Conservation (phyloP, 2,329 filamentous ascomycete species). For the Arthrinium phaeospermum region DNA sequence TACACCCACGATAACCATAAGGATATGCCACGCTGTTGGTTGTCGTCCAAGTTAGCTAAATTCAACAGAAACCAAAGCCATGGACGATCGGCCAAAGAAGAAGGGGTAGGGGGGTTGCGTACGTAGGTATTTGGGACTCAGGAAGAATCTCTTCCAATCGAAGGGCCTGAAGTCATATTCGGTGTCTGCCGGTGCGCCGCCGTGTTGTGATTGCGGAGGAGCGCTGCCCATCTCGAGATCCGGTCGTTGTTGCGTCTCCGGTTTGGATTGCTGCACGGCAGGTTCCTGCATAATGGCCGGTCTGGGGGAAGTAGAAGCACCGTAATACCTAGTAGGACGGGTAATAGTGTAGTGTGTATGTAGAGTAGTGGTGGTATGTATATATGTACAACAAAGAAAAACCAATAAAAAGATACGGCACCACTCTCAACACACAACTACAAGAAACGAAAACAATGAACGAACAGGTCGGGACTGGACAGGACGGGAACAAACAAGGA, state of each 20-base stretch:
- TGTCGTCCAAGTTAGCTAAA: not conserved
- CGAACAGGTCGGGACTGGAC: not conserved
- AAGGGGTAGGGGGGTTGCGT: not conserved
- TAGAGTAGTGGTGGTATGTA: too few relatives aligned
- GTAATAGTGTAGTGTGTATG: not conserved
- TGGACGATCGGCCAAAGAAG: not conserved
- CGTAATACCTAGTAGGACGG: not conserved
- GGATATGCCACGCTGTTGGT: slow-evolving; percentile 32
- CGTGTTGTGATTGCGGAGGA: not conserved
- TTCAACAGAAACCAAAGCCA: not conserved
- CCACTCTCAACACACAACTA: not conserved
- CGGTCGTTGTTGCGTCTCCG: slow-evolving; percentile 12
- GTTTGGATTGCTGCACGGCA: slow-evolving; percentile 3
- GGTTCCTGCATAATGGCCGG: slow-evolving; percentile 2
- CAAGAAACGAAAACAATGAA: slow-evolving; percentile 5
- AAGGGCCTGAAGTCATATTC: slow-evolving; percentile 18
- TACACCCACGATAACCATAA: slow-evolving; percentile 37
- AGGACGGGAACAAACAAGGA: slow-evolving; percentile 16
- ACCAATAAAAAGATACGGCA: not conserved
- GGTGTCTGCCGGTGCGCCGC: not conserved
- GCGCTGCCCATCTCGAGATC: slow-evolving; percentile 7
- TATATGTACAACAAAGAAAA: not conserved
- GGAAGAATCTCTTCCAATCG: slow-evolving; percentile 19
- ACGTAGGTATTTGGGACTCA: slow-evolving; percentile 20
- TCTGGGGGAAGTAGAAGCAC: not conserved